Conservation (phyloP, 495 filamentous ascomycete genomes). For the Trichoderma reesei region DNA sequence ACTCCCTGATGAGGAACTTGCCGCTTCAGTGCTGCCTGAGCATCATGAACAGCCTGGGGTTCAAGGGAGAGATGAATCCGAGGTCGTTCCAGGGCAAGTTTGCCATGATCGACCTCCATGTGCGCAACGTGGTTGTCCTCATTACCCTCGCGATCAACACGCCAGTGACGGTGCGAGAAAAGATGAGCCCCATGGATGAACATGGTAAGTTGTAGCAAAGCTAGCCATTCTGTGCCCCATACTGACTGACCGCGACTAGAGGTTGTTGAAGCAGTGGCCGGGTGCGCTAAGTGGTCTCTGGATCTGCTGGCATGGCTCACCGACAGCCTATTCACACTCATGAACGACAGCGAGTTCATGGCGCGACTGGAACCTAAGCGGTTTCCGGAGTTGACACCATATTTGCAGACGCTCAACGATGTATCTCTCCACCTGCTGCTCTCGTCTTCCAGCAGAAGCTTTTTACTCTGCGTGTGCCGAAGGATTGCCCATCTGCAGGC, state of each 20-base stretch:
- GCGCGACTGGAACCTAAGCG: slow-evolving; percentile 33
- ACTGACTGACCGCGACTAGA: slow-evolving; percentile 23
- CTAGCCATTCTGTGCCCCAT: background rate
- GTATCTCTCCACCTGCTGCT: slow-evolving; percentile 60
- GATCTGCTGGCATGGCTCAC: slow-evolving; percentile 60
- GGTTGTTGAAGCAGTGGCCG: slow-evolving; percentile 45
- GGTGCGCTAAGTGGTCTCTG: slow-evolving; percentile 53
- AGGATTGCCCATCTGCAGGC: slow-evolving; percentile 43
- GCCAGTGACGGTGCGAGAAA: slow-evolving; percentile 25
- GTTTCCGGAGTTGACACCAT: slow-evolving; percentile 35
- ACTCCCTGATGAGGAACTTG: slow-evolving; percentile 58
- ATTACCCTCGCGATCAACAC: slow-evolving; percentile 50
- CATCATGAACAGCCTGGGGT: slow-evolving; percentile 60
- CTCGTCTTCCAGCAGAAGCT: slow-evolving; percentile 61
- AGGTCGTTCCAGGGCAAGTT: slow-evolving; percentile 57
- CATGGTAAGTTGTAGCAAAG: slow-evolving; percentile 35
- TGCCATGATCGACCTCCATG: slow-evolving; percentile 61
- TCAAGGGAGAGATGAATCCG: slow-evolving; percentile 46
- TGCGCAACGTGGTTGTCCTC: slow-evolving; percentile 59
- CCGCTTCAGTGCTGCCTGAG: slow-evolving; percentile 60
- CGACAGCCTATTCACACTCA: slow-evolving; percentile 54
- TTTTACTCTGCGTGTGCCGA: slow-evolving; percentile 59
- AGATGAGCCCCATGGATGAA: slow-evolving; percentile 51
- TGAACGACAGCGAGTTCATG: slow-evolving; percentile 42
- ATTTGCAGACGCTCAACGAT: slow-evolving; percentile 35